A percentile compares a stretch with the other conserved stretches of the same genome.
phyloP scores from a whole-genome alignment of 352 stramenopile genomes.

The Globisporangium mamillatum region DNA sequence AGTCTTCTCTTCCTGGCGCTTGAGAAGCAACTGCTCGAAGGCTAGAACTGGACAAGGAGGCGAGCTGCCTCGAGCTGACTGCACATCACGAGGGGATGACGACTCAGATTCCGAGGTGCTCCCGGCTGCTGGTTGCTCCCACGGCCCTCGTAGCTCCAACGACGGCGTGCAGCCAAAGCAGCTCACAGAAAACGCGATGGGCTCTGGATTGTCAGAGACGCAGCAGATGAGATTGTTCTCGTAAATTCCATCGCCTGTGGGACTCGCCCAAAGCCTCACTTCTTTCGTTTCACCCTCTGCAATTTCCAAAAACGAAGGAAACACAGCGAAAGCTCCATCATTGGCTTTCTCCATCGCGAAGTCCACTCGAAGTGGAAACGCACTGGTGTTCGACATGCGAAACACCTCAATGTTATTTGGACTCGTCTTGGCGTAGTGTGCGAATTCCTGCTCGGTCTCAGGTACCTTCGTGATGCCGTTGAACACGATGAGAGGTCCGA shows the following conservation, averaged over 20 bases:
- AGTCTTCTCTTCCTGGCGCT: conserved; percentile 79
- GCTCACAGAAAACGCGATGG: conserved; percentile 81
- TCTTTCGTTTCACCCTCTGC: conserved; percentile 89
- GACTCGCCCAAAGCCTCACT: conserved; percentile 90
- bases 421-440: conserved; percentile 41
- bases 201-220: conserved; percentile 89
- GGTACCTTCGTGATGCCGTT: conserved; percentile 20
- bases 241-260: conserved; percentile 49
- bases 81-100: not conserved
- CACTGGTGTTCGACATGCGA: conserved; percentile 89
- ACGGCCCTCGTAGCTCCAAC: conserved; percentile 80
- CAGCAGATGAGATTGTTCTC: conserved; percentile 87
- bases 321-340: conserved; percentile 59
- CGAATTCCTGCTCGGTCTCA: conserved; percentile 46
- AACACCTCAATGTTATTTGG: conserved; percentile 88
- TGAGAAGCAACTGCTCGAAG: conserved; percentile 92
- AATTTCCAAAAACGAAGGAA: conserved; percentile 73
- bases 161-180: conserved; percentile 84
- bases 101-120: conserved; percentile 50
- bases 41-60: conserved; percentile 55
- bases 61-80: not conserved
- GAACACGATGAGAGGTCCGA: conserved; percentile 87
- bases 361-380: conserved; percentile 70
- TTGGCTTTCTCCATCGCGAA: conserved; percentile 39
- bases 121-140: conserved; percentile 61